Conservation (phyloP, 2,329 filamentous ascomycete species). For the Chaetomium olivaceum region DNA sequence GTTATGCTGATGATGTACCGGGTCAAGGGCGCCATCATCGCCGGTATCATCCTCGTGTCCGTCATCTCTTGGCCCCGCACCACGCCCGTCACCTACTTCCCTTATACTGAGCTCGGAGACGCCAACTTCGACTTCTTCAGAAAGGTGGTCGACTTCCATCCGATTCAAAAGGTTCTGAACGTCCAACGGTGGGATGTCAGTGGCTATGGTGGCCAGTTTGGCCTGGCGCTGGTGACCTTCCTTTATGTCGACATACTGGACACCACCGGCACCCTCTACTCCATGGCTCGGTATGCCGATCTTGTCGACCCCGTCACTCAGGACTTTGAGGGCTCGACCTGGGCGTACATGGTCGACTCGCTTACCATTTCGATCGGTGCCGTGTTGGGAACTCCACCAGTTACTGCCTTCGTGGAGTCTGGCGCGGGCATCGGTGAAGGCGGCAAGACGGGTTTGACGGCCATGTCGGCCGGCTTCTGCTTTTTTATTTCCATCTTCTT, state of each 20-base stretch:
- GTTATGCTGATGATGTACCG: slow-evolving; percentile 81
- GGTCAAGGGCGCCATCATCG: slow-evolving; percentile 83
- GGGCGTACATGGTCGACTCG: slow-evolving; percentile 79
- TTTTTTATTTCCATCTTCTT: slow-evolving; percentile 90
- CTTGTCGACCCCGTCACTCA: slow-evolving; percentile 79
- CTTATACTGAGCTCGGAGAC: slow-evolving; percentile 68
- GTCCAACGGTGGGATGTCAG: slow-evolving; percentile 74
- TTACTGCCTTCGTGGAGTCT: slow-evolving; percentile 87
- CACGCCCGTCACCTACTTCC: slow-evolving; percentile 79
- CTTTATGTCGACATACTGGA: slow-evolving; percentile 90
- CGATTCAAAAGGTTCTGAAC: slow-evolving; percentile 66
- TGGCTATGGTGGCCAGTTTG: slow-evolving; percentile 72
- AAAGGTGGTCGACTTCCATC: slow-evolving; percentile 80
- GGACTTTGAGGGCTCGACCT: slow-evolving; percentile 82
- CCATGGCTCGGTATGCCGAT: slow-evolving; percentile 82
- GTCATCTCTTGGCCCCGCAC: slow-evolving; percentile 85
- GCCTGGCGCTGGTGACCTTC: slow-evolving; percentile 82
- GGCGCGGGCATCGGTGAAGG: slow-evolving; percentile 88
- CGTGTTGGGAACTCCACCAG: slow-evolving; percentile 74
- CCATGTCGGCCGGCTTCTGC: slow-evolving; percentile 74
- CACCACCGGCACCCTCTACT: slow-evolving; percentile 82
- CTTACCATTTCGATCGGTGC: slow-evolving; percentile 76
- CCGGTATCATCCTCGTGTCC: slow-evolving; percentile 78
- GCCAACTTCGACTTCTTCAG: slow-evolving; percentile 82
- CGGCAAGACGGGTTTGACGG: slow-evolving; percentile 80